These are phyloP conservation scores for Eremothecium coryli DNA, from an alignment of 1,139 yeast species.

Conservation along the genomic window DNA sequence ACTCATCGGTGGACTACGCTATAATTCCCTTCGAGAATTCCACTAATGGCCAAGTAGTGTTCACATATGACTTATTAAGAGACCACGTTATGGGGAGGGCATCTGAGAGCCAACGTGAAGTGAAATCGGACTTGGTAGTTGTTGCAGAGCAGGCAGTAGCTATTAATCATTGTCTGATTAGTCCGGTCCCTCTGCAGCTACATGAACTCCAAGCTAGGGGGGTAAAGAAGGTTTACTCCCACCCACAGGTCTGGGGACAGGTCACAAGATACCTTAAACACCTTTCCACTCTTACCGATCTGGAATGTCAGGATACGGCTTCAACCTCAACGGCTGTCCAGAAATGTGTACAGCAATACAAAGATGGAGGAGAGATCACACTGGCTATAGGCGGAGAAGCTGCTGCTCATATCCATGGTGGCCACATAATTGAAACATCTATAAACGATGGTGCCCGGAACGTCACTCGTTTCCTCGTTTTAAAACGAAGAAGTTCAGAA, in stretches of 20 bases:
- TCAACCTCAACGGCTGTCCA: conserved; percentile 86
- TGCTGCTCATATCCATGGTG: conserved; percentile 55
- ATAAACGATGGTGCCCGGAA: conserved; percentile 68
- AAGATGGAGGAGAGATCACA: conserved; percentile 27
- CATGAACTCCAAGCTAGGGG: conserved; percentile 32
- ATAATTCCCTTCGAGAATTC: conserved; percentile 94
- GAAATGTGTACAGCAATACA: conserved; percentile 38
- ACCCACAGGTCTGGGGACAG: conserved; percentile 99
- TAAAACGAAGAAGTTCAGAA: conserved; percentile 29
- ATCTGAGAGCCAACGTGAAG: conserved; percentile 12
- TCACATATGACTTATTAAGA: conserved; percentile 71
- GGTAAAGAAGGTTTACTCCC: conserved; percentile 62
- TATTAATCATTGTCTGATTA: conserved; percentile 68
- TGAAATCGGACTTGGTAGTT: conserved; percentile 37
- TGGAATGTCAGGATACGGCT: conserved; percentile 52
- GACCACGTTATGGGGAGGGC: conserved; percentile 42
- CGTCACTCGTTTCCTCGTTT: conserved; percentile 74
- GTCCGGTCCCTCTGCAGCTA: conserved; percentile 32
- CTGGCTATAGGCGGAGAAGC: conserved; percentile 54
- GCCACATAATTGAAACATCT: conserved; percentile 46
- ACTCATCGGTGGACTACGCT: conserved; percentile 48
- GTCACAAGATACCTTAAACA: conserved; percentile 52
- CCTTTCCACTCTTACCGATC: conserved; percentile 33
- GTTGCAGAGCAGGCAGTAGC: conserved; percentile 76
- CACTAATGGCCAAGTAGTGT: conserved; percentile 86